Base-by-base conservation (phyloP, 768 basidiomycete genomes). In the Kwoniella botswanensis region DNA sequence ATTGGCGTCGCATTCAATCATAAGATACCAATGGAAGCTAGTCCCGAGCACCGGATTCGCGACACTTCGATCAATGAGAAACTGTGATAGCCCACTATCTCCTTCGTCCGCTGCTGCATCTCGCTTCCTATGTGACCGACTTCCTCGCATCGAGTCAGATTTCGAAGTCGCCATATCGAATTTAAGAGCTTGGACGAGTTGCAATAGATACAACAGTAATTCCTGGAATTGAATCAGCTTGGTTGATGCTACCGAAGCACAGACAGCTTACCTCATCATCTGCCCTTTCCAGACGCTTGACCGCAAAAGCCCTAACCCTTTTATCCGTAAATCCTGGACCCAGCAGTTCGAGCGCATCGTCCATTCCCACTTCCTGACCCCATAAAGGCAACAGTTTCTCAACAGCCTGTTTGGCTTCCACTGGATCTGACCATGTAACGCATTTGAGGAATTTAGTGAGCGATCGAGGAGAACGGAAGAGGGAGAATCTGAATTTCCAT, bases 401-500 rank as follows among this genome's bases (percentile, higher is more conserved):
- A 17, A 98, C 95, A 0, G 97, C 97, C 81, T 98, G 97, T 80
- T 95, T 96, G 26, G 97, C 94, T 84, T 99, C 97, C 11, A 92
- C 91, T 0, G 92, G 89, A 82, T 99, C 97, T 50, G 94, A 87
- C 97, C 97, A 98, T 21, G 95, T 94, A 46, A 99, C 97, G 41
- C 93, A 94, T 83, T 93, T 98, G 64, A 99, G 87, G 84, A 99
- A 99, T 82, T 99, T 99, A 43, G 96, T 98, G 52, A 98, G 87
- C 2, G 95, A 94, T 11, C 92, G 90, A 68, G 79, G 79, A 9
- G 77, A 74, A 42, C 82, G 81, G 84, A 93, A 95, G 12, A 99
- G 89, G 75, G 97, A 98, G 85, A 98, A 99, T n/a, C 97, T 89
- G 87, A 96, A 99, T 82, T 96, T 95, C 97, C 97, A 99, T 50